A percentile compares a stretch with the other conserved stretches of the same genome.
phyloP scores from a whole-genome alignment of 345 rosid genomes.

The Eucalyptus sideroxylon region DNA sequence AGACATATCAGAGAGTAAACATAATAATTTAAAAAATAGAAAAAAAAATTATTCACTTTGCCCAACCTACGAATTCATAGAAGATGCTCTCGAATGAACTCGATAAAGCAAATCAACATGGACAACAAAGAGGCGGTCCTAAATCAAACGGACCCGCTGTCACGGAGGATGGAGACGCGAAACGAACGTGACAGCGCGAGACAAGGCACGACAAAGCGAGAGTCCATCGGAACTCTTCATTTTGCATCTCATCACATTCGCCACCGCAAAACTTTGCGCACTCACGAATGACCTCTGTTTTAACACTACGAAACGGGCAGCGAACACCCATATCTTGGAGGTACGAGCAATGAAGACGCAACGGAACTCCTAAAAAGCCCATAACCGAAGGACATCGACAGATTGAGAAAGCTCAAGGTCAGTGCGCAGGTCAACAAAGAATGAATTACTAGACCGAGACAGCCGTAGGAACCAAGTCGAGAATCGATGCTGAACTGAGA shows the following conservation, averaged over 20 bases:
- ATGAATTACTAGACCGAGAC: neutral
- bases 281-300: neutral
- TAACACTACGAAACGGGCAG: neutral
- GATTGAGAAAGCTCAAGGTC: neutral
- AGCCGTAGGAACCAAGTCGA: no score
- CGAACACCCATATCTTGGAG: neutral
- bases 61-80: neutral
- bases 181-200: neutral
- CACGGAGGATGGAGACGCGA: neutral
- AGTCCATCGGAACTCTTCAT: neutral
- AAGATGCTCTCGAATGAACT: neutral
- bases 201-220: neutral
- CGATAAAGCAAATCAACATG: neutral
- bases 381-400: neutral
- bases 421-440: neutral
- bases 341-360: neutral
- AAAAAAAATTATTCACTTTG: neutral
- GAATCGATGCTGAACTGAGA: no score
- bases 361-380: neutral
- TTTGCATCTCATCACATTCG: neutral
- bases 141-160: neutral
- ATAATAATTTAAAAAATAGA: no score
- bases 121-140: neutral
- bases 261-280: neutral
- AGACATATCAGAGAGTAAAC: neutral